Conservation (phyloP, 2,329 filamentous ascomycete genomes). For the Monosporascus ibericus region DNA sequence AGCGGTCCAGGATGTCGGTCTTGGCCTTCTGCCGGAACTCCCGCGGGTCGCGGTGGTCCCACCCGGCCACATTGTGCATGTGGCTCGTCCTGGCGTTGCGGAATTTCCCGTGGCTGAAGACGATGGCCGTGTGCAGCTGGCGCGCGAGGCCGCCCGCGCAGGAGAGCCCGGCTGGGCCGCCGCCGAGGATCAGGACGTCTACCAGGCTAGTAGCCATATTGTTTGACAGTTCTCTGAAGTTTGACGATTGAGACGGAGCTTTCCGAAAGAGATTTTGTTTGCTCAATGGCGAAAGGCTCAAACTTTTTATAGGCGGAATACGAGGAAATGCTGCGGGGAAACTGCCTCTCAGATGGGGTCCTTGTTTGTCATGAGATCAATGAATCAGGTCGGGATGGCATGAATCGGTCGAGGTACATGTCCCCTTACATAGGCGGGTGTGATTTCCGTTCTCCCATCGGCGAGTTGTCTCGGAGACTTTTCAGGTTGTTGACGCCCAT, state of each 20-base stretch:
- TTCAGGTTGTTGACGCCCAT: neutral
- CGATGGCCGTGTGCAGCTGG: constrained; percentile 28
- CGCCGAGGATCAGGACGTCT: constrained; percentile 33
- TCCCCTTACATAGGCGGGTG: neutral
- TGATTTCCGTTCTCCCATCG: neutral
- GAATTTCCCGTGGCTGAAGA: constrained; percentile 27
- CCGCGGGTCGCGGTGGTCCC: constrained; percentile 13
- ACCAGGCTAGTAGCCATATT: neutral
- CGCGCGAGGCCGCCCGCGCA: constrained; percentile 30
- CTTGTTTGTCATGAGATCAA: no score
- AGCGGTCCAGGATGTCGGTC: constrained; percentile 13
- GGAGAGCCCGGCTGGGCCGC: constrained; percentile 38
- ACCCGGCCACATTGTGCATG: constrained; percentile 37
- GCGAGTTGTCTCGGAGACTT: constrained; percentile 15
- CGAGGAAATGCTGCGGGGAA: no score
- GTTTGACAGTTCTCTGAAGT: no score
- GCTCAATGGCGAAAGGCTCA: no score
- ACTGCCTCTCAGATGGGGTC: no score
- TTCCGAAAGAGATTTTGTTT: no score
- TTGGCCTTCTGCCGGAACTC: constrained; percentile 10
- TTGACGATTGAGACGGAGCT: no score
- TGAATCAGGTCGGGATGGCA: neutral
- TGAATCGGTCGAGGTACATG: no score
- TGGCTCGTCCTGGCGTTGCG: constrained; percentile 34
- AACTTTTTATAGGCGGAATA: no score